Conservation (phyloP, 805 yeast species). For the Clavispora santaluciae region DNA sequence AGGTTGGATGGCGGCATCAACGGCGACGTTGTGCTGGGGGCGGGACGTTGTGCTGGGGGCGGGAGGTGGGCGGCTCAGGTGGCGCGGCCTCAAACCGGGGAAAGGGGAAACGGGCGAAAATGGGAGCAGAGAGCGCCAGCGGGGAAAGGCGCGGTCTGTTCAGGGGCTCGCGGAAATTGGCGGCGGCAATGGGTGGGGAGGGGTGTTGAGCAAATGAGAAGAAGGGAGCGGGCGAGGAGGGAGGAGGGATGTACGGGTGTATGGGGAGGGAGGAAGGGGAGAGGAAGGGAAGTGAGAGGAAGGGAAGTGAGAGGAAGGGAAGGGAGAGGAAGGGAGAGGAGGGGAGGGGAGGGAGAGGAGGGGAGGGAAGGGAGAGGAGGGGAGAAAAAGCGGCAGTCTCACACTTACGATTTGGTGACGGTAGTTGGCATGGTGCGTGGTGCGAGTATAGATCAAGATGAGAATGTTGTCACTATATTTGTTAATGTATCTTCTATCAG, state of each 20-base stretch:
- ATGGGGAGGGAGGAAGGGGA: neutral
- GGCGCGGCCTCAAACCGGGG: neutral
- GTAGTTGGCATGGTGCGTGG: too few relatives aligned
- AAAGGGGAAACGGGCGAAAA: neutral
- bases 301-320: neutral
- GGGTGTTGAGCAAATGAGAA: neutral
- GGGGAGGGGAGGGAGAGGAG: too few relatives aligned
- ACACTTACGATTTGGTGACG: too few relatives aligned
- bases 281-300: neutral
- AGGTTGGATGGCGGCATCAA: conserved; percentile 14
- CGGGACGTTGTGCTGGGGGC: too few relatives aligned
- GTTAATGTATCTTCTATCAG: too few relatives aligned
- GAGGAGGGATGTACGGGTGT: neutral
- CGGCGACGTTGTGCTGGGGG: neutral
- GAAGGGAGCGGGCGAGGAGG: neutral
- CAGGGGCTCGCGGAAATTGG: neutral
- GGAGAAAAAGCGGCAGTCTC: too few relatives aligned
- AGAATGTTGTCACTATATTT: too few relatives aligned
- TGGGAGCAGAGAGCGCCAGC: neutral
- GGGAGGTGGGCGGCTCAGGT: neutral
- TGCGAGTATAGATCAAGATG: too few relatives aligned
- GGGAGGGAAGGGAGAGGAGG: too few relatives aligned
- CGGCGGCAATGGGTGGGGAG: neutral
- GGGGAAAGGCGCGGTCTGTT: neutral
- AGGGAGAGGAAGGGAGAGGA: neutral